Evolutionary conservation across 1,139 yeast species (phyloP).

Genomic region (Protomyces arabidopsidicola): DNA sequence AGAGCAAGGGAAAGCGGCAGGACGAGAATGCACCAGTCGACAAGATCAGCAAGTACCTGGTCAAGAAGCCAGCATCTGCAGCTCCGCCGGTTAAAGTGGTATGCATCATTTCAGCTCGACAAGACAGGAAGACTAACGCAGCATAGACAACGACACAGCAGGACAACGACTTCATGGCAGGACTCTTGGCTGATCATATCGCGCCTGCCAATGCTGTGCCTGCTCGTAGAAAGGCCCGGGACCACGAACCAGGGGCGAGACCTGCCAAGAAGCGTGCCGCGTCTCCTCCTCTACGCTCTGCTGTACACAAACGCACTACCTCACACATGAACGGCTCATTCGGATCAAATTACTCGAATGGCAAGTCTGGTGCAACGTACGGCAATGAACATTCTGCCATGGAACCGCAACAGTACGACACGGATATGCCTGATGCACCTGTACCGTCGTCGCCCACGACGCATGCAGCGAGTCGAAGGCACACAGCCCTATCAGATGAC

Average conservation of each 20-base stretch:
- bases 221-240: neutral
- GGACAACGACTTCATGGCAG: conserved; percentile 38
- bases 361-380: neutral
- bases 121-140: conserved; percentile 6
- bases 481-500: conserved; percentile 26
- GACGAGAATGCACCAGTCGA: conserved; percentile 14
- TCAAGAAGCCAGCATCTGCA: conserved; percentile 4
- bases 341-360: neutral
- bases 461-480: neutral
- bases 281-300: conserved; percentile 15
- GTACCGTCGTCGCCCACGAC: conserved; percentile 21
- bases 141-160: conserved; percentile 29
- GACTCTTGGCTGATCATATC: conserved; percentile 36
- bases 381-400: neutral
- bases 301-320: conserved; percentile 9
- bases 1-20: conserved; percentile 10
- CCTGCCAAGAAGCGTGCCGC: neutral
- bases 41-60: conserved; percentile 22
- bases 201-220: neutral
- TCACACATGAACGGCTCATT: neutral
- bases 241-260: neutral
- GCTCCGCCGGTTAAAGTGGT: conserved; percentile 7
- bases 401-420: conserved; percentile 1
- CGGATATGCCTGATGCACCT: neutral
- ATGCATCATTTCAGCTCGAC: conserved; percentile 6